These are phyloP conservation scores for Cephaloascus fragrans DNA, from an alignment of 805 yeast species.

Conservation along the genomic window DNA sequence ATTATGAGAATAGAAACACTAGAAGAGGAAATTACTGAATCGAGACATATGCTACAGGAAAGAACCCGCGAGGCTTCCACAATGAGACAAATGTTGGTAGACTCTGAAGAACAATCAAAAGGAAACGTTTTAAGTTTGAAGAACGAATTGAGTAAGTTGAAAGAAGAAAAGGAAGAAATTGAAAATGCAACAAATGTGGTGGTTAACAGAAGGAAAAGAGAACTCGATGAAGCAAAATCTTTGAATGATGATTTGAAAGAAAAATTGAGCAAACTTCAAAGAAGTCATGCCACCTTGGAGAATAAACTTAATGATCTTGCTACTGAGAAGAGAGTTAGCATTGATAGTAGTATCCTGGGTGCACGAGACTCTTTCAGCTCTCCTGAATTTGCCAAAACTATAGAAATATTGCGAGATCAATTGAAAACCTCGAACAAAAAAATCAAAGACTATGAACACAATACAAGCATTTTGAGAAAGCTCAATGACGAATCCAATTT, in stretches of 20 bases:
- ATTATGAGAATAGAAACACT: constrained; percentile 50
- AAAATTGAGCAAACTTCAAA: constrained; percentile 1
- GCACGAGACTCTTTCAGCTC: background rate
- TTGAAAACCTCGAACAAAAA: constrained; percentile 40
- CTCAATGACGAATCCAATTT: constrained; percentile 58
- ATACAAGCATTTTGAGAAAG: constrained; percentile 44
- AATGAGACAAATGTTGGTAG: constrained; percentile 58
- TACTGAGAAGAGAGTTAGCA: background rate
- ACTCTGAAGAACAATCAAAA: constrained; percentile 52
- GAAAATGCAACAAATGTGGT: constrained; percentile 43
- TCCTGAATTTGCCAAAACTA: constrained; percentile 16
- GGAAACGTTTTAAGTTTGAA: constrained; percentile 44
- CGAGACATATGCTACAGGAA: constrained; percentile 65
- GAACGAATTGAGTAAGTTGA: constrained; percentile 35
- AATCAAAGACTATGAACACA: constrained; percentile 43
- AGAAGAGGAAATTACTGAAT: constrained; percentile 77
- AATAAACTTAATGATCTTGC: constrained; percentile 1
- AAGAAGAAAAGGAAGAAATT: constrained; percentile 52
- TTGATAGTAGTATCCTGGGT: constrained; percentile 4
- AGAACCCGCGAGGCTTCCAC: constrained; percentile 71
- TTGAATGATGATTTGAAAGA: constrained; percentile 35
- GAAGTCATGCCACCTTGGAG: background rate
- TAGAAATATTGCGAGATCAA: constrained; percentile 41
- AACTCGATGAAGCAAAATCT: constrained; percentile 44
- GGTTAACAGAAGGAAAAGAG: constrained; percentile 51